A percentile compares a stretch with the other conserved stretches of the same genome.
Conservation (phyloP, 108 stramenopile species). For the Nitzschia sp. region DNA sequence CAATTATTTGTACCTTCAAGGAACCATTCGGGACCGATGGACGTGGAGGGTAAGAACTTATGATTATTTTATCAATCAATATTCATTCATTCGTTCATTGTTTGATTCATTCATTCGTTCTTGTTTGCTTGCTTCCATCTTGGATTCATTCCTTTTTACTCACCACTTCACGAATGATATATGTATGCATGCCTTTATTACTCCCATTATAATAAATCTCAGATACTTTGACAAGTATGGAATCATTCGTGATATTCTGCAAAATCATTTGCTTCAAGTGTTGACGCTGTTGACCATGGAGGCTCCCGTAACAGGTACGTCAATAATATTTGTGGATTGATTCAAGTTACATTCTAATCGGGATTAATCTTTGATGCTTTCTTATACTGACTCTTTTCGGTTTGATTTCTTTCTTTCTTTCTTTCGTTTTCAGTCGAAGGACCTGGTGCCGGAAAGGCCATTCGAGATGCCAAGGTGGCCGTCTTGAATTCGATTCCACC, state of each 20-base stretch:
- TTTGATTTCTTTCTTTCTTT: background rate
- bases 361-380: too few relatives aligned
- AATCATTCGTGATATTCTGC: slow-evolving; percentile 86
- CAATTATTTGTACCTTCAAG: slow-evolving; percentile 84
- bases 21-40: slow-evolving; percentile 90
- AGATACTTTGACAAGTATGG: slow-evolving; percentile 66
- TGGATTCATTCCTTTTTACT: background rate
- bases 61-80: background rate
- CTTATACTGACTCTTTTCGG: background rate
- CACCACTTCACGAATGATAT: too few relatives aligned
- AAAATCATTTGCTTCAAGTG: slow-evolving; percentile 95
- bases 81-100: background rate
- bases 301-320: slow-evolving; percentile 76
- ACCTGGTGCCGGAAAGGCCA: slow-evolving; percentile 70
- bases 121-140: slow-evolving; percentile 9
- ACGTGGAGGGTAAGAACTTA: slow-evolving; percentile 70
- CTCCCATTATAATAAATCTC: too few relatives aligned
- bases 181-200: too few relatives aligned
- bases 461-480: slow-evolving; percentile 94
- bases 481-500: slow-evolving; percentile 84
- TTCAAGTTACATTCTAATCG: slow-evolving; percentile 15
- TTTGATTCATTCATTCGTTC: background rate
- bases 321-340: too few relatives aligned
- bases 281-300: slow-evolving; percentile 85
- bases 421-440: slow-evolving; percentile 61